Evolutionary conservation across 768 basidiomycete genomes (phyloP).

Genomic region (Mycena latifolia): DNA sequence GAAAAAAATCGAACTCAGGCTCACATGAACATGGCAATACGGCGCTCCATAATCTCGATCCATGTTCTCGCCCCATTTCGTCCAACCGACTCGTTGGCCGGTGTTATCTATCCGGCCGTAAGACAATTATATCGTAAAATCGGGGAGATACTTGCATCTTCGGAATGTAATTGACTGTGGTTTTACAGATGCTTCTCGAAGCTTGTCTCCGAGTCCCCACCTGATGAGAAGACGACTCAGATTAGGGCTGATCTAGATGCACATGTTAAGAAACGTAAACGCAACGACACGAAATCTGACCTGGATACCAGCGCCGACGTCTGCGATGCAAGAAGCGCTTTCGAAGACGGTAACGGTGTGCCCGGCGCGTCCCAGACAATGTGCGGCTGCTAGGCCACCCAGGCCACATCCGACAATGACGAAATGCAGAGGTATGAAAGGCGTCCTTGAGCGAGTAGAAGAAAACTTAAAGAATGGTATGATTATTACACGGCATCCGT

Average conservation of each 20-base stretch:
- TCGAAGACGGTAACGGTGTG: slow-evolving; percentile 57
- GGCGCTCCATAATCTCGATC: slow-evolving; percentile 48
- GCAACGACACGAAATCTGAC: background rate
- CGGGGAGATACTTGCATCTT: slow-evolving; percentile 49
- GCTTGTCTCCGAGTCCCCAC: slow-evolving; percentile 62
- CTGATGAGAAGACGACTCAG: slow-evolving; percentile 58
- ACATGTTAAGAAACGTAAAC: background rate
- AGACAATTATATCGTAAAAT: background rate
- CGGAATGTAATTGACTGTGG: slow-evolving; percentile 56
- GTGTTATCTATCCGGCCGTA: slow-evolving; percentile 40
- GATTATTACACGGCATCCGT: background rate
- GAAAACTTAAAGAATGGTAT: background rate
- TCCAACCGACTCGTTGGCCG: slow-evolving; percentile 47
- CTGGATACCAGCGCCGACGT: slow-evolving; percentile 66
- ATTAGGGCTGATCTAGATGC: slow-evolving; percentile 44
- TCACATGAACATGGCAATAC: slow-evolving; percentile 52
- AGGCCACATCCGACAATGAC: slow-evolving; percentile 29
- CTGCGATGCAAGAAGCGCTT: slow-evolving; percentile 46
- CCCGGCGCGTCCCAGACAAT: slow-evolving; percentile 53
- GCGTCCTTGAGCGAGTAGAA: background rate
- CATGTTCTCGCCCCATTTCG: slow-evolving; percentile 43
- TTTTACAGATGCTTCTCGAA: slow-evolving; percentile 53
- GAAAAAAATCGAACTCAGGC: slow-evolving; percentile 20
- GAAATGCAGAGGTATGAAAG: slow-evolving; percentile 41
- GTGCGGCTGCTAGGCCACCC: slow-evolving; percentile 53